Conservation (phyloP, 331 rosid species). For the Pyrus hybrid region DNA sequence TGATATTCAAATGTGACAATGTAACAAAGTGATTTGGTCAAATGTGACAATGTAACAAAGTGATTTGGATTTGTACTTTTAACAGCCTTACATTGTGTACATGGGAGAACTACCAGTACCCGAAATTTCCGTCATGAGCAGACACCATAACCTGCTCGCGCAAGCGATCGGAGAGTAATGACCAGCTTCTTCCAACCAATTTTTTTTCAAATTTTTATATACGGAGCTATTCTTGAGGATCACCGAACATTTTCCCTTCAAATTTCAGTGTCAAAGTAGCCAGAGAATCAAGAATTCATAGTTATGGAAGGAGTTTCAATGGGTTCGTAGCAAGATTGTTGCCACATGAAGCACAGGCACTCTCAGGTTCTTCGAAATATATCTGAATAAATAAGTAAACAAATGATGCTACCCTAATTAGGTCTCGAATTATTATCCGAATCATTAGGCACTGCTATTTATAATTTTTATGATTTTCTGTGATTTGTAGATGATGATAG, state of each 20-base stretch:
- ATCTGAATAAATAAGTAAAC: no score
- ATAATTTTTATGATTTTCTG: not conserved
- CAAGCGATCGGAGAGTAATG: slow-evolving; percentile 67
- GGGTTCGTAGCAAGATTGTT: slow-evolving; percentile 77
- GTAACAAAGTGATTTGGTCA: not conserved
- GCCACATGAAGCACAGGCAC: slow-evolving; percentile 62
- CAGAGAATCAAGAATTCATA: slow-evolving; percentile 52
- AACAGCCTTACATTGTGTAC: slow-evolving; percentile 76
- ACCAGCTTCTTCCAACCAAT: not conserved
- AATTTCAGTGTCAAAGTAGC: slow-evolving; percentile 46
- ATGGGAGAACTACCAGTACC: slow-evolving; percentile 54
- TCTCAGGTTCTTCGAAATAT: slow-evolving; percentile 25
- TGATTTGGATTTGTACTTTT: slow-evolving; percentile 5
- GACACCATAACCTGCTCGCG: slow-evolving; percentile 44
- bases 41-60: not conserved
- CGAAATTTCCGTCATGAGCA: slow-evolving; percentile 6
- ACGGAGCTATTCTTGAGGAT: not conserved
- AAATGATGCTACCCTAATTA: not conserved
- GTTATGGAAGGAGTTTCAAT: slow-evolving; percentile 68
- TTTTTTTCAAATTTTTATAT: not conserved
- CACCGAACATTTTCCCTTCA: not conserved
- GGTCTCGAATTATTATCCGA: not conserved
- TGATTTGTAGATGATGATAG: slow-evolving; percentile 29
- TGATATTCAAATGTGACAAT: not conserved
- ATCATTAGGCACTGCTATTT: not conserved